Base-by-base conservation (phyloP, 345 rosid genomes). In the Eucalyptus polyanthemos region DNA sequence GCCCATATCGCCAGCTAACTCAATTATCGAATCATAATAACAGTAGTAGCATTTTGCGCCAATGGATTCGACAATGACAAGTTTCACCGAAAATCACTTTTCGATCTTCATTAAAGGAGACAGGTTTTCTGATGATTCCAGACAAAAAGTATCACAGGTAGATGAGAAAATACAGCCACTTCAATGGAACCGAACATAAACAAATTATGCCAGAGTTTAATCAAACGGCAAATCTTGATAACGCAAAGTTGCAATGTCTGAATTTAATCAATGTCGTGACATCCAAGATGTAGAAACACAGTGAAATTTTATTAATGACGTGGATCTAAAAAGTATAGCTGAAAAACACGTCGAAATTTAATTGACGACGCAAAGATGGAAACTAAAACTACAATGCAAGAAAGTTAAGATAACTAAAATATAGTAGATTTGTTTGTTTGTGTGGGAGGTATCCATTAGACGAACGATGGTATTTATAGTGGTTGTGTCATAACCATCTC, bases 311-410 rank as follows among this genome's bases (percentile, higher is more conserved):
- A 62, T 62, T 6, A 29, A 62, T 8, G 4, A 13, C 0, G 1
- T 6, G 4, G 2, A 62, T 62, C 16, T 62, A 15, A 62, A 65
- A 65, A 8, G 6, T 65, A n/a, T 1, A 65, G 21, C 76, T n/a
- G 17, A 6, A 29, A 62, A 27, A 27, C 1, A 27, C 16, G 16
- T 13, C 3, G 69, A 13, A 62, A 62, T 62, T 62, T 62, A 62
- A 62, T 62, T 16, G 0, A 62, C 4, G 0, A 29, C 0, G 2
- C 34, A 62, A 62, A 31, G 4, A 2, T 27, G 4, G 34, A 62
- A 62, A 62, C 69, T 13, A 62, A 29, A 62, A 62, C 9, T 29
- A 25, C n/a, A 6, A 60, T 60, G 15, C 15, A 25, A 27, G 31
- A 60, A 60, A 60, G 14, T 60, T 24, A 11, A 24, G 67, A 60